Base-by-base conservation (phyloP, 805 yeast species). In the Candida methanosorbosa region DNA sequence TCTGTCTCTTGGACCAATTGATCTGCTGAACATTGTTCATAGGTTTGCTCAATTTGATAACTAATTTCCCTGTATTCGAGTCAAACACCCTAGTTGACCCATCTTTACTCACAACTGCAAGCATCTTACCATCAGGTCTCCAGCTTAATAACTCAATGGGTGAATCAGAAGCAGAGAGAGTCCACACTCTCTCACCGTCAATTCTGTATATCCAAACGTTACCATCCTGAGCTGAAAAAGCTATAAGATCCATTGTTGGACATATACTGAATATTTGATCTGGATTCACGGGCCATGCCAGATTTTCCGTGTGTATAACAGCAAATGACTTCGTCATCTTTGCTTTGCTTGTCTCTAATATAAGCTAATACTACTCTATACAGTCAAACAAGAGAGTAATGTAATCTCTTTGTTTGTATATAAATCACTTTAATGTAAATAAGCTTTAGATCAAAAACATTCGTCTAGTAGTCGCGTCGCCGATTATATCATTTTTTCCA, bases 181-280 rank as follows among this genome's bases (percentile, higher is more conserved):
- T 50, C 63, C 60, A 60, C 13, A 57, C 61, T 26, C 44, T 39
- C 35, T 58, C 56, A 31, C 57, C 54, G 12, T 51, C 52, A 16
- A 52, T 36, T 37, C 65, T 39, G 27, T 52, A 55, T 8, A 54
- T 42, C 54, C 54, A 53, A 12, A 60, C 33, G 1, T 55, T 49
- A 15, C 43, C 42, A n/a, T 49, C 47, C 28, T 41, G 41, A 20
- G 55, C 36, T 31, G 52, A 50, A 19, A 51, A 48, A 1, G 59
- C 48, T 5, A 56, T 30, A 21, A 60, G 45, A 31, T 56, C 59
- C 63, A 60, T 59, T 2, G 57, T 48, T 9, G 64, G 64, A 39
- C 63, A 59, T 42, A 26, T 19, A 26, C 35, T 33, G 19, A 26
- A 33, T 6, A 33, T 26, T n/a, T 17, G 18, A 7, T 15, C 9